Conservation (phyloP, 208 protist genomes). For the Naegleria lovaniensis region DNA sequence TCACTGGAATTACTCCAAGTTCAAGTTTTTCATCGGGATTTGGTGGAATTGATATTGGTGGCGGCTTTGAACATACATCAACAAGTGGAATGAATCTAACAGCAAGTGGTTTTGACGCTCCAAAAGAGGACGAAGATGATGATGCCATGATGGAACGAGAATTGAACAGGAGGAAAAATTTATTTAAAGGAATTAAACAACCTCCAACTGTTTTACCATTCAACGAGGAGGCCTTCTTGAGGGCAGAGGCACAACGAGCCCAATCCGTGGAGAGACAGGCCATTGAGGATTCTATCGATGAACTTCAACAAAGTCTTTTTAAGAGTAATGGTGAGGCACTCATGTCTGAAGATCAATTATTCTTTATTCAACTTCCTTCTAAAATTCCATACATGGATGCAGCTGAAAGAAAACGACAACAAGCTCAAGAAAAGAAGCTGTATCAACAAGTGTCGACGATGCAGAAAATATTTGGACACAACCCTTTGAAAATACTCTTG, state of each 20-base stretch:
- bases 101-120: not conserved
- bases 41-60: not conserved
- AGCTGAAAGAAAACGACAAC: not conserved
- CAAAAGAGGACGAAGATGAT: not conserved
- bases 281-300: not conserved
- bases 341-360: conserved; percentile 15
- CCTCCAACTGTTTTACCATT: not conserved
- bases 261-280: not conserved
- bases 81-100: not conserved
- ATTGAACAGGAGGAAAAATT: not conserved
- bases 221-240: not conserved
- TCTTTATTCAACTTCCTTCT: conserved; percentile 25
- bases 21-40: not conserved
- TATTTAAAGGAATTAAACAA: conserved; percentile 9
- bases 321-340: not conserved
- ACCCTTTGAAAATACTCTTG: not conserved
- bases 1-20: not conserved
- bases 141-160: not conserved
- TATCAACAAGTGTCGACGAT: conserved; percentile 7
- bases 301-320: not conserved
- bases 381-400: not conserved
- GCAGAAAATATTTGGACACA: conserved; percentile 24
- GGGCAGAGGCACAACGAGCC: not conserved
- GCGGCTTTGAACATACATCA: not conserved
- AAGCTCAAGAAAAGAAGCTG: not conserved